Evolutionary conservation across 202 grass and related monocot genomes (phyloP).

Genomic region (Panicum virgatum): DNA sequence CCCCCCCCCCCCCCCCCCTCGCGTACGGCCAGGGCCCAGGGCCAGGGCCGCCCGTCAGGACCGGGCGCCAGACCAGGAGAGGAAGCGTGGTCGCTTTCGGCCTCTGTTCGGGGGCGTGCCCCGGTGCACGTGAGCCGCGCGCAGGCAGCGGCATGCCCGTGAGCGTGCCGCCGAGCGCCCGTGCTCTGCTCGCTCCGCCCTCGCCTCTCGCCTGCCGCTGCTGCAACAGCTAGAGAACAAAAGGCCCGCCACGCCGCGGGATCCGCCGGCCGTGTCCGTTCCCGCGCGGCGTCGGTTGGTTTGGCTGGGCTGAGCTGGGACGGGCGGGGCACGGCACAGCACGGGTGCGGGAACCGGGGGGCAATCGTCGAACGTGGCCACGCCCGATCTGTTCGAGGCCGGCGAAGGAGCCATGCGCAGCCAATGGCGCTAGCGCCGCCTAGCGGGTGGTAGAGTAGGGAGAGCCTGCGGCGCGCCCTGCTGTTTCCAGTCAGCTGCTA

Average conservation of each 20-base stretch:
- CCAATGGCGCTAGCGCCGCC: neutral
- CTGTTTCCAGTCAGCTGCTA: neutral
- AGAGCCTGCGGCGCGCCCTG: neutral
- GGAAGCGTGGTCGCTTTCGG: neutral
- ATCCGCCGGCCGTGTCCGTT: neutral
- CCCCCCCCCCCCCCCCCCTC: no score
- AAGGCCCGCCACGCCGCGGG: constrained; percentile 8
- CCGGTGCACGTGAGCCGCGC: constrained; percentile 38
- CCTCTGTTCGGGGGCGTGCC: neutral
- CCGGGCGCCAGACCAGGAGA: neutral
- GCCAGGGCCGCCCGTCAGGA: neutral
- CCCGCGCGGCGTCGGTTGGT: neutral
- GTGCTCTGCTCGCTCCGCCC: neutral
- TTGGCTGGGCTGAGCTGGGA: neutral
- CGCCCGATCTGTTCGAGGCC: neutral
- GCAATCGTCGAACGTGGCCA: neutral
- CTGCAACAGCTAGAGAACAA: constrained; percentile 34
- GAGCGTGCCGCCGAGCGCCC: neutral
- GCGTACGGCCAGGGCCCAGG: neutral
- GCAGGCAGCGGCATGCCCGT: neutral
- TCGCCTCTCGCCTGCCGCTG: neutral
- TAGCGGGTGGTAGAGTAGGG: no score
- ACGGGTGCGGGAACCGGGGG: neutral
- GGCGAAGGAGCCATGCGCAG: neutral
- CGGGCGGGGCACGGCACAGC: neutral